A percentile compares a stretch with the other conserved stretches of the same genome.
These are phyloP conservation scores for Arthonia radiata DNA, from an alignment of 495 filamentous ascomycete genomes.

Conservation along the genomic window DNA sequence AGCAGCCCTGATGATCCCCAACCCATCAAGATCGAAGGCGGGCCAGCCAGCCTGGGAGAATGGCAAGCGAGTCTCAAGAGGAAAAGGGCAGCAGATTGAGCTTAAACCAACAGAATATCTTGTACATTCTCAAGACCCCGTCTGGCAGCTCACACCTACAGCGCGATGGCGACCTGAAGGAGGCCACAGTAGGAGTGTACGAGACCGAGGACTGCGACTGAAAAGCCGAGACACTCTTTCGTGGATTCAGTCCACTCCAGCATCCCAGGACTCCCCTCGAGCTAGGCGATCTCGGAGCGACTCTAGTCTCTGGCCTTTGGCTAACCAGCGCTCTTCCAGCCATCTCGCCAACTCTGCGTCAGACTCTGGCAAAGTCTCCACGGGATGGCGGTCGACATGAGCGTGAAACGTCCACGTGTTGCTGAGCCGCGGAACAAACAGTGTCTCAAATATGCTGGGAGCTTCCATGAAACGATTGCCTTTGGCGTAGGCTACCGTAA, in stretches of 20 bases:
- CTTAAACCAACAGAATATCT: too few relatives aligned
- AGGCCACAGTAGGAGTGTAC: too few relatives aligned
- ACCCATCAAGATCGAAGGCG: conserved; percentile 45
- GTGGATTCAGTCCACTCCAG: too few relatives aligned
- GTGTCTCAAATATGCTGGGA: conserved; percentile 25
- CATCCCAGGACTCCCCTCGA: too few relatives aligned
- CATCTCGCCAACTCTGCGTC: conserved; percentile 23
- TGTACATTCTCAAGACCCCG: too few relatives aligned
- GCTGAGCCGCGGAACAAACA: conserved; percentile 16
- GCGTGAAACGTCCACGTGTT: conserved; percentile 22
- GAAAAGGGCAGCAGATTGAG: too few relatives aligned
- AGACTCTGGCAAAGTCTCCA: conserved; percentile 19
- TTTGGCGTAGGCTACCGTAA: conserved; percentile 28
- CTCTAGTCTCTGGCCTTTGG: conserved; percentile 28
- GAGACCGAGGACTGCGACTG: too few relatives aligned
- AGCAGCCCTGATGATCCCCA: conserved; percentile 34
- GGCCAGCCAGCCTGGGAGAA: too few relatives aligned
- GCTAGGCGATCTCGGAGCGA: conserved; percentile 4
- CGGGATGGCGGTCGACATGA: conserved; percentile 20
- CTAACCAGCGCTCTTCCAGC: conserved; percentile 27
- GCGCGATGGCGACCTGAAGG: too few relatives aligned
- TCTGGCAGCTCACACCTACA: too few relatives aligned
- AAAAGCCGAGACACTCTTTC: too few relatives aligned
- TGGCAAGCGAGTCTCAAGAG: too few relatives aligned
- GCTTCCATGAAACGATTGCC: conserved; percentile 20